A percentile compares a stretch with the other conserved stretches of the same genome.
Evolutionary conservation across 176 grass and related monocot genomes (phyloP).

Genomic region (Metroxylon sagu): DNA sequence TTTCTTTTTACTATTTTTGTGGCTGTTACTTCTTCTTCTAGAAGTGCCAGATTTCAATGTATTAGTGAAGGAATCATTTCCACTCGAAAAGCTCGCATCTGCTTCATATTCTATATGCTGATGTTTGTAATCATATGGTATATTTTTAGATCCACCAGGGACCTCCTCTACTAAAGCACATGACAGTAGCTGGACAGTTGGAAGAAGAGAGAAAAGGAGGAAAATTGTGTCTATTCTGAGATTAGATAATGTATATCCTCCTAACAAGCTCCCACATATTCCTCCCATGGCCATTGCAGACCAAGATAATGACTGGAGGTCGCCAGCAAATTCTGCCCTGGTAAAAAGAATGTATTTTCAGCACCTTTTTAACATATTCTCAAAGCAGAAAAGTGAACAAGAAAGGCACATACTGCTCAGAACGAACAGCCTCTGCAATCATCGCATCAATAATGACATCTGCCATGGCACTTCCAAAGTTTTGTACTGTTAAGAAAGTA

Average conservation of each 20-base stretch:
- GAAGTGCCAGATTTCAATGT: conserved; percentile 18
- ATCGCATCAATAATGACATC: conserved; percentile 85
- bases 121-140: conserved; percentile 1
- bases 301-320: conserved; percentile 78
- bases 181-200: conserved; percentile 55
- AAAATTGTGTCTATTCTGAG: conserved; percentile 52
- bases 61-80: conserved; percentile 18
- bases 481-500: conserved; percentile 46
- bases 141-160: conserved; percentile 23
- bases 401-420: conserved; percentile 34
- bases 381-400: not conserved
- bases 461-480: conserved; percentile 69
- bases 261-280: conserved; percentile 61
- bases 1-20: conserved; percentile 40
- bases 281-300: conserved; percentile 69
- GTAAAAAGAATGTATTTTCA: conserved; percentile 16
- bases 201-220: conserved; percentile 50
- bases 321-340: conserved; percentile 67
- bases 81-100: conserved; percentile 10
- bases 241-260: conserved; percentile 70
- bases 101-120: conserved; percentile 21
- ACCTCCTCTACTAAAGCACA: conserved; percentile 51
- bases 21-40: conserved; percentile 30
- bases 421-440: conserved; percentile 66
- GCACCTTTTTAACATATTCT: not conserved